These are phyloP conservation scores for Hordeum pubiflorum DNA, from an alignment of 202 grass and related monocot genomes.

Conservation along the genomic window DNA sequence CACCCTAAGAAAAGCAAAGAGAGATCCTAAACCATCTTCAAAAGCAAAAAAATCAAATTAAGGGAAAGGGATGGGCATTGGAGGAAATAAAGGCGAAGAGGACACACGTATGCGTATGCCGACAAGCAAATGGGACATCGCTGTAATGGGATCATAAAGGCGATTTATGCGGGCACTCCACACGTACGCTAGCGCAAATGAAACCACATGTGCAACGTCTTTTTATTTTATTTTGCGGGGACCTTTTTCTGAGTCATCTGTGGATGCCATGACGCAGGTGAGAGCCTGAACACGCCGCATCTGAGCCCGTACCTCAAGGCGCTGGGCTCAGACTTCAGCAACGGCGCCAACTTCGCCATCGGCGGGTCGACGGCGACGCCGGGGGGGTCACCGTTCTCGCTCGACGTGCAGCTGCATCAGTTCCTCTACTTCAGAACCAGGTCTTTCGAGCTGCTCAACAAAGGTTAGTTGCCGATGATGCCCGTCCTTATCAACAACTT, in stretches of 20 bases:
- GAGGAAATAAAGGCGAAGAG: neutral
- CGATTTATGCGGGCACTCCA: conserved; percentile 4
- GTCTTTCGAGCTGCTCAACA: conserved; percentile 39
- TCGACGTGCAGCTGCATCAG: conserved; percentile 54
- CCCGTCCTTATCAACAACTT: neutral
- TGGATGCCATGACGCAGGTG: conserved; percentile 22
- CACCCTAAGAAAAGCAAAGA: neutral
- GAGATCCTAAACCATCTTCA: neutral
- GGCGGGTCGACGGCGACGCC: conserved; percentile 58
- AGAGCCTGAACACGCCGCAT: conserved; percentile 50
- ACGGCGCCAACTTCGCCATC: conserved; percentile 85
- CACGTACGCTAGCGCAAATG: neutral
- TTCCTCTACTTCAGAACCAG: conserved; percentile 60
- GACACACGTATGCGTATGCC: neutral
- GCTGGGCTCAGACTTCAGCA: conserved; percentile 48
- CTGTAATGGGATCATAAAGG: neutral
- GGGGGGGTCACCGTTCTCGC: conserved; percentile 44
- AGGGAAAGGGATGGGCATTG: neutral
- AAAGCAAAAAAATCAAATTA: neutral
- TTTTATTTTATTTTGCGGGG: neutral
- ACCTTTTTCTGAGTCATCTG: neutral
- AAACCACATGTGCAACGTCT: neutral
- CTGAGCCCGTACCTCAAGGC: conserved; percentile 71
- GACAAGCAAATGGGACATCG: neutral
- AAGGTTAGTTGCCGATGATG: neutral